These are phyloP conservation scores for Alloteropsis semialata DNA, from an alignment of 176 grass and related monocot genomes.

Conservation along the genomic window DNA sequence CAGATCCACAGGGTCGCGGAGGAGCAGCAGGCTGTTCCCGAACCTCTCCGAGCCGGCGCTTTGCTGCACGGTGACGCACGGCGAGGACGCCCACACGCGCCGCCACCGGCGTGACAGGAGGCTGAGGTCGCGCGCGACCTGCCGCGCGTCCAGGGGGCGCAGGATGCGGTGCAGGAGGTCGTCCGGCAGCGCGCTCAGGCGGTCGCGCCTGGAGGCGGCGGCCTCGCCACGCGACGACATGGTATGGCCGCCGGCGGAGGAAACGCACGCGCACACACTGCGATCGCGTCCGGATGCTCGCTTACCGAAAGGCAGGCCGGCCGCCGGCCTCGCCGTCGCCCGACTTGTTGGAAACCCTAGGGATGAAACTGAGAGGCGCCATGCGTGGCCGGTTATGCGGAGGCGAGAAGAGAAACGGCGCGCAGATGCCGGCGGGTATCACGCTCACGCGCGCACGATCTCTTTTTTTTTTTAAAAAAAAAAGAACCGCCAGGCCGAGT, in stretches of 20 bases:
- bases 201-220: neutral
- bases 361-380: too few relatives aligned
- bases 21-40: neutral
- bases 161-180: slow-evolving; percentile 15
- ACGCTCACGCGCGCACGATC: neutral
- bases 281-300: too few relatives aligned
- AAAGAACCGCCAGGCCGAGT: too few relatives aligned
- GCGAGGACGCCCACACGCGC: neutral
- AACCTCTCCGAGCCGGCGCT: neutral
- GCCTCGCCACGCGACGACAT: neutral
- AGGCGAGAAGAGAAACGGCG: neutral
- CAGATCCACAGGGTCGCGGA: neutral
- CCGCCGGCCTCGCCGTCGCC: too few relatives aligned
- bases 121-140: neutral
- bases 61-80: neutral
- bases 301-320: too few relatives aligned
- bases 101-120: slow-evolving; percentile 9
- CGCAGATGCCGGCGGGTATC: neutral
- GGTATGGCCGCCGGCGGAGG: too few relatives aligned
- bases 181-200: neutral
- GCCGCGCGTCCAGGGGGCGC: neutral
- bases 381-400: neutral
- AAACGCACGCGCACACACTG: too few relatives aligned
- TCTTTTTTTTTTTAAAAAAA: too few relatives aligned
- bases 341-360: too few relatives aligned